A percentile compares a stretch with the other conserved stretches of the same genome.
Conservation (phyloP, 108 stramenopile species). For the Skeletonema potamos region DNA sequence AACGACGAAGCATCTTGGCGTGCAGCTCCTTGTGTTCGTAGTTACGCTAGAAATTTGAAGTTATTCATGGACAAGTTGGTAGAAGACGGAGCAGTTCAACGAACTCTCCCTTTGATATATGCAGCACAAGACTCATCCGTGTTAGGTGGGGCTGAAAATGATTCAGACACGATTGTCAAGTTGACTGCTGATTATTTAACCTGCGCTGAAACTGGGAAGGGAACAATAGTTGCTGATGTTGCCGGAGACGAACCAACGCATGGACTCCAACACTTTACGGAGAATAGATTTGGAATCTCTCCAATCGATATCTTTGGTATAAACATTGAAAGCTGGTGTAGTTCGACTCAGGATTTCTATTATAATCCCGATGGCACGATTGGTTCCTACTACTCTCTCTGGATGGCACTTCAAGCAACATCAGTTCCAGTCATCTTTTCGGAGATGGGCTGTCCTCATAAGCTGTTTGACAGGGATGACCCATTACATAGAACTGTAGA, state of each 20-base stretch:
- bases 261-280: slow-evolving; percentile 14
- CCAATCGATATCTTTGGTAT: slow-evolving; percentile 54
- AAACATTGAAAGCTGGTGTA: slow-evolving; percentile 72
- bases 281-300: slow-evolving; percentile 14
- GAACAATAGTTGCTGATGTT: slow-evolving; percentile 3
- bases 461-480: slow-evolving; percentile 58
- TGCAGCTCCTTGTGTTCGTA: slow-evolving; percentile 57
- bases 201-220: slow-evolving; percentile 25
- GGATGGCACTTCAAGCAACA: slow-evolving; percentile 27
- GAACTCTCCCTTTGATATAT: slow-evolving; percentile 56
- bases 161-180: slow-evolving; percentile 35
- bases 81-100: neutral
- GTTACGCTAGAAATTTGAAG: slow-evolving; percentile 56
- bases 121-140: slow-evolving; percentile 54
- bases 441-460: slow-evolving; percentile 68
- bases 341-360: slow-evolving; percentile 48
- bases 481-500: slow-evolving; percentile 18
- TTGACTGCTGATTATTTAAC: slow-evolving; percentile 58
- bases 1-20: slow-evolving; percentile 42
- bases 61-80: slow-evolving; percentile 34
- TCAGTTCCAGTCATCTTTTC: slow-evolving; percentile 61
- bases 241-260: slow-evolving; percentile 1
- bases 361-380: slow-evolving; percentile 51
- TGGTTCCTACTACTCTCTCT: slow-evolving; percentile 48
- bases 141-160: slow-evolving; percentile 30